These are phyloP conservation scores for Amborella trichopoda DNA, from an alignment of 164 flowering plant genomes.

Conservation along the genomic window DNA sequence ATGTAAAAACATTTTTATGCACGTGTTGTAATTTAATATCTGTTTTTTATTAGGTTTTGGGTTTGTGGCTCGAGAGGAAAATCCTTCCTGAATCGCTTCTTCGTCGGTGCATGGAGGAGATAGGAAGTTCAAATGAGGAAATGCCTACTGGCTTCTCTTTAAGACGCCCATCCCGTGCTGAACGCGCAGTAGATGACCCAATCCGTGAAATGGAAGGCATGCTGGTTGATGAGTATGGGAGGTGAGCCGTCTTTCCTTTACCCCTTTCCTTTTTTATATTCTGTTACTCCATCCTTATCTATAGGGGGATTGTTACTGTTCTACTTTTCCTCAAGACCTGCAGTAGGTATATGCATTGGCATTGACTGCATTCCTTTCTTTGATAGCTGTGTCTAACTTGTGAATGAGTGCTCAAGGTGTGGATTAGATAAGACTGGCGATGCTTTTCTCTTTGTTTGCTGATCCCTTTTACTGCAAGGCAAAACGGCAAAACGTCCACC, in stretches of 20 bases:
- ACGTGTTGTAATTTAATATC: too few species aligned
- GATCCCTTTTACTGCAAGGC: too few species aligned
- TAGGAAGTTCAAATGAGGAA: slow-evolving; percentile 71
- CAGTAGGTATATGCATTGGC: too few species aligned
- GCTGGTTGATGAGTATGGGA: slow-evolving; percentile 97
- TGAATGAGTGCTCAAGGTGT: too few species aligned
- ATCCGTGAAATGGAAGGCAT: slow-evolving; percentile 98
- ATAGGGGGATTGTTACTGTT: too few species aligned
- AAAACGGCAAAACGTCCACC: too few species aligned
- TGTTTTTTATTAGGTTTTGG: slow-evolving; percentile 58
- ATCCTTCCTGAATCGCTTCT: slow-evolving; percentile 78
- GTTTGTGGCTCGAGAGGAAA: slow-evolving; percentile 95
- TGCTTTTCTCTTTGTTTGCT: too few species aligned
- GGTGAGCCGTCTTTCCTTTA: slow-evolving; percentile 27
- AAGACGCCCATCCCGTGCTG: slow-evolving; percentile 83
- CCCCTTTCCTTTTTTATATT: not conserved
- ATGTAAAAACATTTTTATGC: too few species aligned
- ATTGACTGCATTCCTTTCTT: too few species aligned
- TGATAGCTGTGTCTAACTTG: too few species aligned
- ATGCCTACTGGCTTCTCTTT: slow-evolving; percentile 33
- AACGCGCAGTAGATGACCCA: slow-evolving; percentile 94
- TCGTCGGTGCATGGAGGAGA: slow-evolving; percentile 73
- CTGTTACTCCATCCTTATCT: not conserved
- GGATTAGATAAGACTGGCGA: too few species aligned
- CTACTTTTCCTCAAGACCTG: too few species aligned